phyloP scores from a whole-genome alignment of 345 rosid genomes.

The Durio zibethinus region DNA sequence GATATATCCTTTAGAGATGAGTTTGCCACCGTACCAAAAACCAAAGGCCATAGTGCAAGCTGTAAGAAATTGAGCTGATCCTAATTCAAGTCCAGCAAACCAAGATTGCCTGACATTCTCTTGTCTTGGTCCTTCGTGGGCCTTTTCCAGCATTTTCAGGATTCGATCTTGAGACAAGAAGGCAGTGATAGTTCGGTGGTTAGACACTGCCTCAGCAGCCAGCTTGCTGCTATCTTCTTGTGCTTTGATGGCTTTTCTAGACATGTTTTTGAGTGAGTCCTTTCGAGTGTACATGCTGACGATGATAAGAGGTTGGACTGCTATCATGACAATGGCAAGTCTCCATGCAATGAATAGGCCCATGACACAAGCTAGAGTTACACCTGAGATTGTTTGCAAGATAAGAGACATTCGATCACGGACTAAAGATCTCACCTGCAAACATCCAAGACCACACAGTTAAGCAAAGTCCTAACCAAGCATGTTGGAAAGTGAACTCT shows the following conservation, averaged over 20 bases:
- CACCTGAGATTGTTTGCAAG: conserved; percentile 57
- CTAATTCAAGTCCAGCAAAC: conserved; percentile 59
- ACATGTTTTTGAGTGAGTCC: conserved; percentile 43
- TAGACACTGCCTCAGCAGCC: conserved; percentile 61
- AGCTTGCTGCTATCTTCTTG: conserved; percentile 62
- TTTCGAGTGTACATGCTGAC: conserved; percentile 42
- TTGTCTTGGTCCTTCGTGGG: conserved; percentile 45
- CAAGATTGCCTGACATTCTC: conserved; percentile 61
- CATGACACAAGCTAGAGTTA: conserved; percentile 57
- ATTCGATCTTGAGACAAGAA: conserved; percentile 69
- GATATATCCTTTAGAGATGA: conserved; percentile 47
- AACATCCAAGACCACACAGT: not conserved
- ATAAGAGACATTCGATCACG: conserved; percentile 58
- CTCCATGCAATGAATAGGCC: conserved; percentile 66
- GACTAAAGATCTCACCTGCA: conserved; percentile 61
- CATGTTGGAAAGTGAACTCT: too few species aligned
- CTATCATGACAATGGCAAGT: conserved; percentile 65
- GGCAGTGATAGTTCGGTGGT: conserved; percentile 57
- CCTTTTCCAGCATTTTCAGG: conserved; percentile 47
- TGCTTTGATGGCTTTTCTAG: conserved; percentile 48
- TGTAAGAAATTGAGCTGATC: conserved; percentile 41
- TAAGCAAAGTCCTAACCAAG: not conserved
- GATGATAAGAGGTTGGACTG: conserved; percentile 50
- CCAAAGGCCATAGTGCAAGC: conserved; percentile 47
- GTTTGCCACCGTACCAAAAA: conserved; percentile 70